A percentile compares a stretch with the other conserved stretches of the same genome.
These are phyloP conservation scores for Kwoniella sp. DNA, from an alignment of 768 basidiomycete species.

Conservation along the genomic window DNA sequence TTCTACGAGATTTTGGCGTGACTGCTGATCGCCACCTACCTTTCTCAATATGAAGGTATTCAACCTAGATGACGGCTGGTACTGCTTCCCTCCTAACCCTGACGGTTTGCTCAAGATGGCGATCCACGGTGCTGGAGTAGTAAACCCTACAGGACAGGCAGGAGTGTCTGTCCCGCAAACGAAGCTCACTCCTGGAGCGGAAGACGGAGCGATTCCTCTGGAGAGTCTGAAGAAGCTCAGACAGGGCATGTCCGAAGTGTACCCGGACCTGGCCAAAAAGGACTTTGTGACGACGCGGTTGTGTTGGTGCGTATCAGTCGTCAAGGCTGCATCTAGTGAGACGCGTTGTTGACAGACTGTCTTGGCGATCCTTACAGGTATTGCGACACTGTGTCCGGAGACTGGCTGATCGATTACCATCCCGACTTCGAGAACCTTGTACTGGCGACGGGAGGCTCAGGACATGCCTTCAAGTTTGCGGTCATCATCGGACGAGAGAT, in stretches of 20 bases:
- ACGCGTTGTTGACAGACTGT: neutral
- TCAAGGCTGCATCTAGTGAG: neutral
- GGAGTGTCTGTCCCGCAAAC: constrained; percentile 76
- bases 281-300: constrained; percentile 69
- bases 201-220: constrained; percentile 65
- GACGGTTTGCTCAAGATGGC: constrained; percentile 66
- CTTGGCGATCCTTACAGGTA: constrained; percentile 59
- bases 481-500: constrained; percentile 77
- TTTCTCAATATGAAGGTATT: constrained; percentile 56
- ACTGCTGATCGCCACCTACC: neutral
- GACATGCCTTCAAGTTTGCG: constrained; percentile 62
- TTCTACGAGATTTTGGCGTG: neutral
- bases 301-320: constrained; percentile 66
- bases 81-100: constrained; percentile 61
- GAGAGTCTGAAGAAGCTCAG: constrained; percentile 60
- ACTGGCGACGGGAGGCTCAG: constrained; percentile 81
- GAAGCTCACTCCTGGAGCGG: constrained; percentile 57
- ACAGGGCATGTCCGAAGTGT: constrained; percentile 57
- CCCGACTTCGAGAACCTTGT: constrained; percentile 58
- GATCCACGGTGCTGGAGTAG: constrained; percentile 68
- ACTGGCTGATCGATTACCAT: constrained; percentile 83
- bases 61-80: constrained; percentile 70
- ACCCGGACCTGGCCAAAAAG: constrained; percentile 71
- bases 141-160: constrained; percentile 50
- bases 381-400: constrained; percentile 74